These are phyloP conservation scores for Staphylotrichum longicolle DNA, from an alignment of 495 filamentous ascomycete genomes.

Conservation along the genomic window DNA sequence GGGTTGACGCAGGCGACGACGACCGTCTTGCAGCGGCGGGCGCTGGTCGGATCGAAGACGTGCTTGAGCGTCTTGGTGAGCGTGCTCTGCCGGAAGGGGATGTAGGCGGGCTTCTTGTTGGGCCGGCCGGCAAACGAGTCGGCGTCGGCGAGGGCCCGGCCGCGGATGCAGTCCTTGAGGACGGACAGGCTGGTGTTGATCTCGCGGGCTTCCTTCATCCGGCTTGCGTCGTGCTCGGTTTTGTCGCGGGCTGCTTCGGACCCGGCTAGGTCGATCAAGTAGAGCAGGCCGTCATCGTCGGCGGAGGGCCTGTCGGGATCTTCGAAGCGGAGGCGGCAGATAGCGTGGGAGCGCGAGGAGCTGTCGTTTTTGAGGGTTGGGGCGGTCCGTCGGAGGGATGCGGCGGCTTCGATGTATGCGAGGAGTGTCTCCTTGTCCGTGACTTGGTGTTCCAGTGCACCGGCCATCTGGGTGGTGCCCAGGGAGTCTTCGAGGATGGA, in stretches of 20 bases:
- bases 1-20: slow-evolving; percentile 32
- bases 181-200: slow-evolving; percentile 48
- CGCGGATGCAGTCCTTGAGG: slow-evolving; percentile 45
- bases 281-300: slow-evolving; percentile 41
- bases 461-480: slow-evolving; percentile 28
- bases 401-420: slow-evolving; percentile 24
- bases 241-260: slow-evolving; percentile 41
- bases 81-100: slow-evolving; percentile 30
- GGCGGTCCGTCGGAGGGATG: slow-evolving; percentile 22
- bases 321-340: slow-evolving; percentile 47
- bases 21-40: slow-evolving; percentile 26
- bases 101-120: slow-evolving; percentile 19
- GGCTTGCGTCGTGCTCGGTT: slow-evolving; percentile 29
- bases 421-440: slow-evolving; percentile 21
- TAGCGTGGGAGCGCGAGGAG: slow-evolving; percentile 50
- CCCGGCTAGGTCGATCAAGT: slow-evolving; percentile 50
- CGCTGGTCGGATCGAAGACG: slow-evolving; percentile 28
- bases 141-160: slow-evolving; percentile 26
- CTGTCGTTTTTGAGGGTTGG: slow-evolving; percentile 43
- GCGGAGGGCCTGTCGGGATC: slow-evolving; percentile 22
- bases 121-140: slow-evolving; percentile 7
- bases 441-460: slow-evolving; percentile 23
- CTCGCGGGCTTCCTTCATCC: slow-evolving; percentile 44
- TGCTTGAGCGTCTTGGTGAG: slow-evolving; percentile 34
- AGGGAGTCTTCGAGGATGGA: slow-evolving; percentile 31